Base-by-base conservation (phyloP, 2,329 filamentous ascomycete genomes). In the Amesomyces nigricolor region DNA sequence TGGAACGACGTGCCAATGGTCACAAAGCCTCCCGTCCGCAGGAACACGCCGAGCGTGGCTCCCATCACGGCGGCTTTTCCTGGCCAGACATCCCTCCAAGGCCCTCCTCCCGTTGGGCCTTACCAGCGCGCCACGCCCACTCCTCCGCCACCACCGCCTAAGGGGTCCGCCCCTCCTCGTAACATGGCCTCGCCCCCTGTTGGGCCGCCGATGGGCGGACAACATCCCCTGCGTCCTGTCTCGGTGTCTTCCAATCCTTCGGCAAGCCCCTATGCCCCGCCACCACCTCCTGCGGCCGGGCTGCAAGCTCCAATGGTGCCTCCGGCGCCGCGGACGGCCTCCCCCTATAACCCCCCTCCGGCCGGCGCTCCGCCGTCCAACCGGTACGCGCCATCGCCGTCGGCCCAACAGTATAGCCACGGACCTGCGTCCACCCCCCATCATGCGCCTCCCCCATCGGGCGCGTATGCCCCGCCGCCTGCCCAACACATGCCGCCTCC, bases 1-100 rank as follows among this genome's bases (percentile, higher is more conserved):
- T 99, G 94, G 94, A 99, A 99, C 64, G 94, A 99, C 70, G 87
- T 95, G 50, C 94, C 94, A 1, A 81, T 96, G 65, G 88, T 97
- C 45, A 79, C 82, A 45, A 89, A 92, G 74, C 79, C 87, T n/a
- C 80, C 82, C 13, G 80, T 86, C 19, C 84, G 91, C 62, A 83
- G 86, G 67, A 78, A 79, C 45, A 96, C 92, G 1, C 90, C 91
- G 2, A 83, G 78, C 53, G 75, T 83, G 17, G 81, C 83, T 50
- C 76, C 87, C 3, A 83, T 91, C 49, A 82, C 78, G n/a, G 83
- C 88, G 16, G 89, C 90, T 8, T 95, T 94, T 75, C 79, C 83
- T 2, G 82, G 81, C 63, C 84, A 88, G 66, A 78, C 74, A 58
- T 68, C 75, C 22, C 66, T 76, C 16, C 72, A 79, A 56, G 79